These are phyloP conservation scores for Ceriops tagal DNA, from an alignment of 345 rosid species.

Conservation along the genomic window DNA sequence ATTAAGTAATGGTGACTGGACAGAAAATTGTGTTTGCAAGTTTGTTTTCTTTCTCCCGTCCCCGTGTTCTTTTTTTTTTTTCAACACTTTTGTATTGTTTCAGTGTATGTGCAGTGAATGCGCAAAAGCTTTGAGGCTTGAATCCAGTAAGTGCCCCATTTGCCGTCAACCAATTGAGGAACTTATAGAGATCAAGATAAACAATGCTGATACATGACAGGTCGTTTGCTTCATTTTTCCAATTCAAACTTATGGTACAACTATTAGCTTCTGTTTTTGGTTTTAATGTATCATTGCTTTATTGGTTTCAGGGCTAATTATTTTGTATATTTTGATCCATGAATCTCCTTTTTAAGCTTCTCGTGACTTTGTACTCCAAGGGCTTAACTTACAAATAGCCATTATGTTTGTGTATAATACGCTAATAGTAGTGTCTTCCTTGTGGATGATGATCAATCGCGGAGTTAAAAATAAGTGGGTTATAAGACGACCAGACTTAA, in stretches of 20 bases:
- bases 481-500: slow-evolving; percentile 1
- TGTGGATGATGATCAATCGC: slow-evolving; percentile 4
- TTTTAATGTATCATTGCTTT: neutral
- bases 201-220: slow-evolving; percentile 35
- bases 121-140: slow-evolving; percentile 73
- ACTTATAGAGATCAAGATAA: slow-evolving; percentile 79
- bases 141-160: slow-evolving; percentile 83
- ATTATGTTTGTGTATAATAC: neutral
- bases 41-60: neutral
- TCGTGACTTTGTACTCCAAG: slow-evolving; percentile 13
- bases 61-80: neutral
- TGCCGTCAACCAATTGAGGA: slow-evolving; percentile 78
- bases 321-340: slow-evolving; percentile 9
- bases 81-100: slow-evolving; percentile 22
- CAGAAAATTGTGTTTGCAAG: neutral
- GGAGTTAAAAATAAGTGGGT: slow-evolving; percentile 8
- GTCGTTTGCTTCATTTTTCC: slow-evolving; percentile 21
- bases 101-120: slow-evolving; percentile 87
- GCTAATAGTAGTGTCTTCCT: neutral
- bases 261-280: slow-evolving; percentile 4
- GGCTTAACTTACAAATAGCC: neutral
- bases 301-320: neutral
- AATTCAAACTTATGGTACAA: slow-evolving; percentile 29
- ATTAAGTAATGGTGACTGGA: neutral
- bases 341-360: neutral